A percentile compares a stretch with the other conserved stretches of the same genome.
Evolutionary conservation across 257 asterid species (phyloP).

Genomic region (Catharanthus roseus): DNA sequence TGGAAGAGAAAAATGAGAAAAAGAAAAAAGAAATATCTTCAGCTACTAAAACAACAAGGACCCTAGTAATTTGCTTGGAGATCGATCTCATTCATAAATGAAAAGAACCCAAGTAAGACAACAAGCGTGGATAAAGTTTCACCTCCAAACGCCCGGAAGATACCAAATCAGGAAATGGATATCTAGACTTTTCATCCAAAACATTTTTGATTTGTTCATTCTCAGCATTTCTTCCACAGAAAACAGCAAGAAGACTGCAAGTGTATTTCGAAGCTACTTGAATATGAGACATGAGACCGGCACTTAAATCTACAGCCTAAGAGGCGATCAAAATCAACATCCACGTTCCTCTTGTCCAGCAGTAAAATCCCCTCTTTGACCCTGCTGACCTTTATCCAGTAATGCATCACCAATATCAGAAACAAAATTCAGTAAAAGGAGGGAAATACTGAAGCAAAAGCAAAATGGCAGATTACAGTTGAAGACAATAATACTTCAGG

Average conservation of each 20-base stretch:
- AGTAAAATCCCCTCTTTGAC: background rate
- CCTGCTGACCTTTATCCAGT: background rate
- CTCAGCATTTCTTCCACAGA: conserved; percentile 46
- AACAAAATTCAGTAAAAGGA: background rate
- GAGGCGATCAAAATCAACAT: background rate
- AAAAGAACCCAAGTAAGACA: background rate
- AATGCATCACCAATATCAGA: background rate
- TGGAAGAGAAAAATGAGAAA: conserved; percentile 2
- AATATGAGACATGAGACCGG: conserved; percentile 56
- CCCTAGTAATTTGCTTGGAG: background rate
- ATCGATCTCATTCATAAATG: background rate
- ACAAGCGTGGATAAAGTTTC: conserved; percentile 11
- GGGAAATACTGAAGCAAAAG: background rate
- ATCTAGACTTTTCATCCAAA: conserved; percentile 34
- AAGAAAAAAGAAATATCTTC: background rate
- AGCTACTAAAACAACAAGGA: conserved; percentile 2
- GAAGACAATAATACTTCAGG: background rate
- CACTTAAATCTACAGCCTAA: conserved; percentile 7
- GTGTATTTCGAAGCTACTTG: conserved; percentile 76
- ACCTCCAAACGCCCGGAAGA: conserved; percentile 95
- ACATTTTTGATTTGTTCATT: conserved; percentile 41
- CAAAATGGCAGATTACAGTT: background rate
- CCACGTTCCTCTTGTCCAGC: conserved; percentile 3
- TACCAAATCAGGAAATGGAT: conserved; percentile 61
- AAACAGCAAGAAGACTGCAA: conserved; percentile 76